Percentiles rank a stretch among this genome's conserved stretches.
These are phyloP conservation scores for Mrakia frigida DNA, from an alignment of 768 basidiomycete genomes.

Conservation along the genomic window DNA sequence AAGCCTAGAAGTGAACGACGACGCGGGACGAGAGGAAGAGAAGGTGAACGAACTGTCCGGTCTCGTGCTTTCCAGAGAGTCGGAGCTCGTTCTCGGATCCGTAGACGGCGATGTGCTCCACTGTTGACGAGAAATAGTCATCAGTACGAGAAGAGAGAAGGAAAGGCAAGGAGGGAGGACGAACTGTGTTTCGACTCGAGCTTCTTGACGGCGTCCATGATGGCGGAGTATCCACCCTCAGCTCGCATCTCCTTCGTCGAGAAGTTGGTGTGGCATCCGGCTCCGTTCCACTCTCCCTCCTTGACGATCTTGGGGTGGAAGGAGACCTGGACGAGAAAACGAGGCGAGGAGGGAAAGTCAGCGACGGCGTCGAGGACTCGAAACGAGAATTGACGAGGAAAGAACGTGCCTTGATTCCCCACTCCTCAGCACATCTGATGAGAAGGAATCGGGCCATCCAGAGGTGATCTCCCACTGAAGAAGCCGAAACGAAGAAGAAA, in stretches of 20 bases:
- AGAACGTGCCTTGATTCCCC: slow-evolving; percentile 64
- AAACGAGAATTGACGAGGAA: background rate
- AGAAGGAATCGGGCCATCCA: slow-evolving; percentile 97
- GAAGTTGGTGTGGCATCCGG: slow-evolving; percentile 84
- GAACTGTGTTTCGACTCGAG: slow-evolving; percentile 68
- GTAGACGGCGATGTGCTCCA: slow-evolving; percentile 37
- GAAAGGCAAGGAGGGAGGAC: background rate
- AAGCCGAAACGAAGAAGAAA: background rate
- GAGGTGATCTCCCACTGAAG: slow-evolving; percentile 88
- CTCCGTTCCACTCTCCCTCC: slow-evolving; percentile 96
- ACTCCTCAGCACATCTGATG: slow-evolving; percentile 92
- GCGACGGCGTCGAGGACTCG: background rate
- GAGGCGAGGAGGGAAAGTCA: background rate
- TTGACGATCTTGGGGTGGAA: slow-evolving; percentile 98
- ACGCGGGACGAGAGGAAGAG: too few relatives aligned
- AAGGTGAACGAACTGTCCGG: slow-evolving; percentile 55
- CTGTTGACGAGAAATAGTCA: background rate
- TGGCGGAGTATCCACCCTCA: slow-evolving; percentile 83
- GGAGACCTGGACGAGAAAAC: slow-evolving; percentile 55
- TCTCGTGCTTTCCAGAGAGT: slow-evolving; percentile 95
- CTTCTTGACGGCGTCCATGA: slow-evolving; percentile 91
- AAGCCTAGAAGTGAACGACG: too few relatives aligned
- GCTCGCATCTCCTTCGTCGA: slow-evolving; percentile 92
- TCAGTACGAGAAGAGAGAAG: background rate
- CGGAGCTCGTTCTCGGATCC: slow-evolving; percentile 96